Evolutionary conservation across 345 rosid species (phyloP).

Genomic region (Linum lewisii): DNA sequence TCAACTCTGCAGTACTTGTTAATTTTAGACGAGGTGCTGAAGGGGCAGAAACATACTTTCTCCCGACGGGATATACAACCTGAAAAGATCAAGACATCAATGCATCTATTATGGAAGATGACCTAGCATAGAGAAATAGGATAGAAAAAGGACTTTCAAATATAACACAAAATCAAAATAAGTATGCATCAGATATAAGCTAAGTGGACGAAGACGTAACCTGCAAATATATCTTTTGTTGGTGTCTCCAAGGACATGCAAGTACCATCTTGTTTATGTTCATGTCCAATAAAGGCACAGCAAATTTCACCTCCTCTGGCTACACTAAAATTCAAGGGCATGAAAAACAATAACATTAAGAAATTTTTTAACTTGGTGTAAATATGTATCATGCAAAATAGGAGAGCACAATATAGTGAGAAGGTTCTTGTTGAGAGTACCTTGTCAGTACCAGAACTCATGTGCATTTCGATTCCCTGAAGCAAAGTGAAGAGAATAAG

Average conservation of each 20-base stretch:
- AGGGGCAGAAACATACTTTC: constrained; percentile 57
- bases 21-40: constrained; percentile 79
- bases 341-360: constrained; percentile 27
- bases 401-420: constrained; percentile 1
- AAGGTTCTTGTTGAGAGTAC: constrained; percentile 33
- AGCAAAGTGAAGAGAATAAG: constrained; percentile 7
- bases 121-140: constrained; percentile 6
- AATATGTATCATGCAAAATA: not conserved
- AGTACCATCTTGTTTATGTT: constrained; percentile 70
- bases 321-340: constrained; percentile 62
- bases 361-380: constrained; percentile 1
- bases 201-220: constrained; percentile 29
- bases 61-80: constrained; percentile 78
- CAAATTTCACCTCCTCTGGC: constrained; percentile 91
- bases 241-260: constrained; percentile 85
- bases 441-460: constrained; percentile 77
- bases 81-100: constrained; percentile 20
- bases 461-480: constrained; percentile 90
- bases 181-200: not conserved
- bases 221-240: constrained; percentile 87
- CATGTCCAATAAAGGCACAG: constrained; percentile 79
- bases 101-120: not conserved
- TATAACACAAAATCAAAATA: not conserved
- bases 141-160: not conserved
- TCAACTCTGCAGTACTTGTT: constrained; percentile 59